Percentiles rank a stretch among this genome's conserved stretches.
Evolutionary conservation across 2,329 filamentous ascomycete genomes (phyloP).

Genomic region (Cladorrhinum sp.): DNA sequence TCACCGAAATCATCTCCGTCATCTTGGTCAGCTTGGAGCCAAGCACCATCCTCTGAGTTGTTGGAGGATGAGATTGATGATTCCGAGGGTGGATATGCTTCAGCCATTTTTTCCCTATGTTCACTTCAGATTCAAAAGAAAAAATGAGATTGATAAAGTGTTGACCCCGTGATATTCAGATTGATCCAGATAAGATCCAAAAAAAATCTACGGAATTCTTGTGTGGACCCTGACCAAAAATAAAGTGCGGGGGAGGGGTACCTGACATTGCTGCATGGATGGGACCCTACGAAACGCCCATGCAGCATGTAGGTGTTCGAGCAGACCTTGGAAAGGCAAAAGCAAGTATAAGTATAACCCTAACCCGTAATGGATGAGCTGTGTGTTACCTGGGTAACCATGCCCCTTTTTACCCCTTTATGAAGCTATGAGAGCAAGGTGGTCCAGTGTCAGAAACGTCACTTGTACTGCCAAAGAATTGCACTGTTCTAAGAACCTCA

Average conservation of each 20-base stretch:
- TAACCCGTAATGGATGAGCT: background rate
- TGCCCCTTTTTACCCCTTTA: background rate
- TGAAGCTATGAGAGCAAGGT: background rate
- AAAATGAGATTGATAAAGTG: too few species aligned
- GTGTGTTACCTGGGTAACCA: background rate
- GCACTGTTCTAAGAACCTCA: too few species aligned
- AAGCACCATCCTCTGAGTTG: constrained; percentile 35
- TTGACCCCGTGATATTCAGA: too few species aligned
- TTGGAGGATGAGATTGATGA: constrained; percentile 19
- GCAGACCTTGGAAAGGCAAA: background rate
- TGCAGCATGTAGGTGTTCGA: background rate
- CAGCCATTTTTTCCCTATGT: constrained; percentile 16
- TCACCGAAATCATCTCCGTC: constrained; percentile 55
- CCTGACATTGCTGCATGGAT: background rate
- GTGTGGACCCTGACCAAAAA: background rate
- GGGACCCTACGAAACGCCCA: background rate
- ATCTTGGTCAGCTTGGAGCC: constrained; percentile 30
- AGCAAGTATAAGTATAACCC: background rate
- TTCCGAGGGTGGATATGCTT: constrained; percentile 22
- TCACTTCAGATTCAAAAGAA: background rate
- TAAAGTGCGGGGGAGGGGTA: background rate
- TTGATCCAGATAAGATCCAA: too few species aligned
- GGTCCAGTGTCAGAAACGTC: too few species aligned
- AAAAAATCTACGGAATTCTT: too few species aligned
- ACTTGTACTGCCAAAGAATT: too few species aligned